Conservation (phyloP, 306 rosid species). For the Vigna angularis region DNA sequence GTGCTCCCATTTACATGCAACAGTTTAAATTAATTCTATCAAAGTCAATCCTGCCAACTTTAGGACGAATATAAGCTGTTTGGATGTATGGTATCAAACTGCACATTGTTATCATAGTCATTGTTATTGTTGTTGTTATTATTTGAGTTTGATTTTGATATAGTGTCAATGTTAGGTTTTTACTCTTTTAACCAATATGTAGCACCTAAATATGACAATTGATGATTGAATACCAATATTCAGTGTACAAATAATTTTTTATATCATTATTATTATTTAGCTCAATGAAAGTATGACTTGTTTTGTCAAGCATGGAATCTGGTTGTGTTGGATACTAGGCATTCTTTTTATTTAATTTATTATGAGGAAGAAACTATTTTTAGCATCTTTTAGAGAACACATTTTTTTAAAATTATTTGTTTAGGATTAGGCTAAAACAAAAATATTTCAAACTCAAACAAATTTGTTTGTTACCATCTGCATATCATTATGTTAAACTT, state of each 20-base stretch:
- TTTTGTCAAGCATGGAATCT: not conserved
- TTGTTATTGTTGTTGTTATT: too few relatives aligned
- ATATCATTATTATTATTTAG: not conserved
- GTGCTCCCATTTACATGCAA: not conserved
- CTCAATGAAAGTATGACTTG: not conserved
- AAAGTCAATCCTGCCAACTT: not conserved
- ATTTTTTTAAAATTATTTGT: not conserved
- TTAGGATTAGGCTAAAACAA: not conserved
- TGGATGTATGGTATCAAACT: too few relatives aligned
- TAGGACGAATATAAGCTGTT: not conserved
- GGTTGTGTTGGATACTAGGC: conserved; percentile 6
- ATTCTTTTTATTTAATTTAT: not conserved
- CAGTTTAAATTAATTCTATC: not conserved
- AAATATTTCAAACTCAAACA: not conserved
- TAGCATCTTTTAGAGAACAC: not conserved
- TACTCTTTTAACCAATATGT: too few relatives aligned
- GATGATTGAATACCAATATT: not conserved
- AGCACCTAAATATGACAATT: too few relatives aligned
- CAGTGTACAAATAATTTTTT: not conserved
- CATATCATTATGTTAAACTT: conserved; percentile 2
- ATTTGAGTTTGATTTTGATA: too few relatives aligned
- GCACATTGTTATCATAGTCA: too few relatives aligned
- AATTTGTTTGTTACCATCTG: conserved; percentile 9
- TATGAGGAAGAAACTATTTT: not conserved
- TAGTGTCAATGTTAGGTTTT: too few relatives aligned